Base-by-base conservation (phyloP, 106 monocot genomes). In the Iris macrosiphon region DNA sequence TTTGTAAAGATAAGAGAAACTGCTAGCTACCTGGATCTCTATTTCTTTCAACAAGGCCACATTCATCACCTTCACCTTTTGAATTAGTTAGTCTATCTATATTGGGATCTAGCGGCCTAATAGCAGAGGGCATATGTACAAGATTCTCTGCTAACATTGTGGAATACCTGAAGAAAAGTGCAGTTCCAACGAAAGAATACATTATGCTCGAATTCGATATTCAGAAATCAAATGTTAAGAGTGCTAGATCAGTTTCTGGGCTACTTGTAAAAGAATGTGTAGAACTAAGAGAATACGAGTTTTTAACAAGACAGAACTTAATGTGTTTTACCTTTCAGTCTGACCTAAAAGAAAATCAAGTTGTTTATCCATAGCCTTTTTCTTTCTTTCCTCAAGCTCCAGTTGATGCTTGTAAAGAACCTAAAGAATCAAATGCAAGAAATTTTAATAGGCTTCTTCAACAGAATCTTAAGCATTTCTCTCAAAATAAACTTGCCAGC, bases 321-420 rank as follows among this genome's bases (percentile, higher is more conserved):
- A n/a, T n/a, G n/a, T n/a, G n/a, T n/a, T n/a, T n/a, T 34, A 91
- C 98, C 98, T 98, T 72, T 98, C 98, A 48, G 98, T 98, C 62
- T 98, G 98, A 17, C 87, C 98, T 47, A 98, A 73, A 72, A 98
- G 98, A 77, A 91, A 98, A 67, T 87, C 83, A 75, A 98, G 91
- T 35, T 98, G 98, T 62, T 91, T 98, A 71, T 98, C 98, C 57
- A 98, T 74, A 69, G 87, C 73, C 66, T 82, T 91, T 62, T 91
- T 98, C 83, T 91, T 98, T 73, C 68, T 87, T 68, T 98, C 91
- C 62, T 98, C 98, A 32, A 80, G 43, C 61, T 87, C 98, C 45
- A 98, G 44, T 62, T 98, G 98, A 60, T 91, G 78, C 65, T 98
- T 98, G 65, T 98, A 98, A 53, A 87, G 72, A 56, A 98, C 91